Evolutionary conservation across 2,329 filamentous ascomycete species (phyloP).

Genomic region (Coleophoma crateriformis): DNA sequence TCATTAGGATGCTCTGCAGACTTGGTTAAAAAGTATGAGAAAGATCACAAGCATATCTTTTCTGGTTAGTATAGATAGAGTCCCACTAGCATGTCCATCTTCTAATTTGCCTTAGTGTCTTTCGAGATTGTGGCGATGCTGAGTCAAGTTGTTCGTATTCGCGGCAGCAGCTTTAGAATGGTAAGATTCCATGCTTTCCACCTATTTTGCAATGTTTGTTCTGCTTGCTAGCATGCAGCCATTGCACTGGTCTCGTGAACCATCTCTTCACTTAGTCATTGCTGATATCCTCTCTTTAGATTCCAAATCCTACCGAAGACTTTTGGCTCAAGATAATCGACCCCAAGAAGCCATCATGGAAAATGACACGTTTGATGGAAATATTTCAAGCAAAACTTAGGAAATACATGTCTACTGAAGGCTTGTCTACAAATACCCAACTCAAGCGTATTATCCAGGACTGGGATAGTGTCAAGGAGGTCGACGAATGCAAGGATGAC

Average conservation of each 20-base stretch:
- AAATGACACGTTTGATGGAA: slow-evolving; percentile 19
- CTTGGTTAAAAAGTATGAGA: slow-evolving; percentile 36
- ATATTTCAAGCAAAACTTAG: slow-evolving; percentile 20
- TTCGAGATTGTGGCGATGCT: slow-evolving; percentile 58
- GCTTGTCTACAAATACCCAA: slow-evolving; percentile 2
- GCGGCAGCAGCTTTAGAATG: slow-evolving; percentile 43
- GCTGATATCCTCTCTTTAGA: slow-evolving; percentile 2
- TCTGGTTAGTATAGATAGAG: slow-evolving; percentile 11
- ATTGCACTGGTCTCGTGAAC: too few species aligned
- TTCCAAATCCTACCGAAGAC: slow-evolving; percentile 51
- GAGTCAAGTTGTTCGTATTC: slow-evolving; percentile 42
- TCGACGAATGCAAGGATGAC: slow-evolving; percentile 14
- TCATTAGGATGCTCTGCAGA: slow-evolving; percentile 48
- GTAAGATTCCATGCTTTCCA: too few species aligned
- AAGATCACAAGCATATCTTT: slow-evolving; percentile 25
- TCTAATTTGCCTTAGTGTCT: slow-evolving; percentile 33
- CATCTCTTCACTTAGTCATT: too few species aligned
- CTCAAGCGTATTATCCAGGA: slow-evolving; percentile 8
- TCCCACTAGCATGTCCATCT: too few species aligned
- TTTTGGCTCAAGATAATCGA: slow-evolving; percentile 39
- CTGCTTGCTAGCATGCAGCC: too few species aligned
- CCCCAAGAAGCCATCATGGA: slow-evolving; percentile 20
- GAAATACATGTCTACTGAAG: slow-evolving; percentile 7
- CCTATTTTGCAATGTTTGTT: too few species aligned
- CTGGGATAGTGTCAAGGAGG: slow-evolving; percentile 13